Evolutionary conservation across 257 asterid species (phyloP), one percentile per base, ranked within the genome.

Genomic region (Solanum stenotomum): DNA sequence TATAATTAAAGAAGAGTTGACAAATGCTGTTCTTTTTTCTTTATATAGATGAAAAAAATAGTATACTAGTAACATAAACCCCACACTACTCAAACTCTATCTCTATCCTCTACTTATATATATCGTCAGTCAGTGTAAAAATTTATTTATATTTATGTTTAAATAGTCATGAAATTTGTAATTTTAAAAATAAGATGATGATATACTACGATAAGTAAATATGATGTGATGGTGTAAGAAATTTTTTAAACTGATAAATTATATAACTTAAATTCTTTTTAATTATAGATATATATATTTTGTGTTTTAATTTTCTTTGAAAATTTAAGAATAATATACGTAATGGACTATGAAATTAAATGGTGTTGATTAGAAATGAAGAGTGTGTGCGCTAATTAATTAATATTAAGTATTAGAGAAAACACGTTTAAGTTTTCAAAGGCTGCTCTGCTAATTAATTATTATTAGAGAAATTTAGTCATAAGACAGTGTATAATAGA

Each of bases 101-200:
- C 25, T 59, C 23, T 49, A 16, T 49, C 23, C 23, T 49, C 23
- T 16, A 2, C 23, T 15, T 49, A 5, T 49, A 49, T 16, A 3
- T 56, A 56, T 56, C 25, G 12, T 56, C 1, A 20, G 0, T 20
- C 5, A 20, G 0, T 20, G 0, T 20, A 56, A 56, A 0, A 20
- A 6, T 3, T 56, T 56, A 18, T 56, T 20, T 20, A 56, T 56
- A 56, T 56, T 56, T 0, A 56, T 56, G 0, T 56, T 56, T 20
- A 56, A 56, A 7, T 2, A 0, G 1, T 38, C 42, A 38, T 56
- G 1, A 56, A 56, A 7, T 56, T 56, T 20, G 1, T 56, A 56
- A 20, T 56, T 8, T 56, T 56, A 0, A 56, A 56, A 20, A 7
- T 56, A 20, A 56, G 0, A 56, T 7, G 11, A 20, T 20, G 0